Evolutionary conservation across 2,329 filamentous ascomycete genomes (phyloP).

Genomic region (Cordyceps farinosa): DNA sequence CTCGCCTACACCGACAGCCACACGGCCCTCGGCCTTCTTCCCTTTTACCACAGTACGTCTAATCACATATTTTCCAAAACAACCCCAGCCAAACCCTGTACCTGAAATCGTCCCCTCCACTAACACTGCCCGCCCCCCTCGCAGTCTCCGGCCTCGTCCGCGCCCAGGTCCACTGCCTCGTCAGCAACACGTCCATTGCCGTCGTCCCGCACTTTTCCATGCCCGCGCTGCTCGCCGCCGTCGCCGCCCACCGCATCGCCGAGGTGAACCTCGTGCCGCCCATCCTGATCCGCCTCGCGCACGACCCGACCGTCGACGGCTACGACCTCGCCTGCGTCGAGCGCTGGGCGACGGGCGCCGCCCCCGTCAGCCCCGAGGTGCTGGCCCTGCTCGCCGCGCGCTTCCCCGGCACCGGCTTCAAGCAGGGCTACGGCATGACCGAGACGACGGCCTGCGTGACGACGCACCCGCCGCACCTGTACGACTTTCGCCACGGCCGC

Average conservation of each 20-base stretch:
- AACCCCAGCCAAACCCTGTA: background rate
- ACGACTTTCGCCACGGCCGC: conserved; percentile 36
- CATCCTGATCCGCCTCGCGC: conserved; percentile 24
- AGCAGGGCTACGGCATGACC: conserved; percentile 71
- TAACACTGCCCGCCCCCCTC: background rate
- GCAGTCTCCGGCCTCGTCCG: conserved; percentile 8
- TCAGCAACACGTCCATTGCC: conserved; percentile 23
- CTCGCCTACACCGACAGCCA: conserved; percentile 12
- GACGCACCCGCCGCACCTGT: conserved; percentile 64
- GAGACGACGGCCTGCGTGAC: conserved; percentile 76
- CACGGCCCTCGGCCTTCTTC: conserved; percentile 23
- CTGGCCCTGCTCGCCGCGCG: conserved; percentile 15
- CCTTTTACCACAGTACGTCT: conserved; percentile 27
- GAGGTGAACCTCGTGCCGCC: conserved; percentile 27
- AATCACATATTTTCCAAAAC: too few relatives aligned
- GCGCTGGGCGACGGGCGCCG: conserved; percentile 21
- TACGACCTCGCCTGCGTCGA: conserved; percentile 21
- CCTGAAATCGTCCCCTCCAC: background rate
- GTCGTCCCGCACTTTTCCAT: conserved; percentile 26
- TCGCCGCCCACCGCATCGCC: conserved; percentile 23
- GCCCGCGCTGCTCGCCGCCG: conserved; percentile 21
- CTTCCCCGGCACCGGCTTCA: conserved; percentile 28
- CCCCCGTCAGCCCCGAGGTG: conserved; percentile 20
- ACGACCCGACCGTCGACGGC: conserved; percentile 21
- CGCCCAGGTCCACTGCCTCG: conserved; percentile 15